Evolutionary conservation across 768 basidiomycete genomes (phyloP), one percentile per base, ranked within the genome.

Genomic region (Trametes elegans): DNA sequence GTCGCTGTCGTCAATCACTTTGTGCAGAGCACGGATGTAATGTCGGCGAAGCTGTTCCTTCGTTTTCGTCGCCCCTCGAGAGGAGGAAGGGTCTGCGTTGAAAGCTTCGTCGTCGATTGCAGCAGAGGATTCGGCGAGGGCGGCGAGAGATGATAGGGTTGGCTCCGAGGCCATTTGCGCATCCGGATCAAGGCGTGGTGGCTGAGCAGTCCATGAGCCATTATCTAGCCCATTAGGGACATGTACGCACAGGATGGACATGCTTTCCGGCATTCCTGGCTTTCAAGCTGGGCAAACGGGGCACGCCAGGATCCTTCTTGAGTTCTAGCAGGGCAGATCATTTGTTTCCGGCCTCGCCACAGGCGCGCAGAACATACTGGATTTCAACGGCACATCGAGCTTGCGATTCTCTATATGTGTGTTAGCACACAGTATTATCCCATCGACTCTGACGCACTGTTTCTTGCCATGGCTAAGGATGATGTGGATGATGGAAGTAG

Each of bases 1-100:
- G 67, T 98, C 95, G 60, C 89, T 87, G 65, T 94, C 79, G 60
- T 97, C 94, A 56, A 98, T 88, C 40, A 99, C 96, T 73, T 90
- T 93, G 71, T 93, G 85, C 21, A 98, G 71, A 1, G 87, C 79
- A 34, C 88, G 83, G 42, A 95, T 73, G 64, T 93, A 91, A 62
- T 90, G 79, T 50, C 81, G 79, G 27, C 87, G 81, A 24, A 84
- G 67, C 59, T 90, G 88, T 61, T 88, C 85, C 60, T 80, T 87
- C 7, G 83, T 87, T 67, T 80, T 86, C 31, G 67, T 67, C 7
- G 58, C 53, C 7, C 56, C 53, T 7, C 63, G 64, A 23, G 60
- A 49, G 0, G 73, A 72, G 2, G 73, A 73, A 0, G 72, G 70
- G 3, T 71, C 62, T 49, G 74, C 73, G 23, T 45, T 50, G 16